Percentiles rank a stretch among this genome's conserved stretches.
Conservation (phyloP, 805 yeast species). For the Kodamaea lidongshanica region DNA sequence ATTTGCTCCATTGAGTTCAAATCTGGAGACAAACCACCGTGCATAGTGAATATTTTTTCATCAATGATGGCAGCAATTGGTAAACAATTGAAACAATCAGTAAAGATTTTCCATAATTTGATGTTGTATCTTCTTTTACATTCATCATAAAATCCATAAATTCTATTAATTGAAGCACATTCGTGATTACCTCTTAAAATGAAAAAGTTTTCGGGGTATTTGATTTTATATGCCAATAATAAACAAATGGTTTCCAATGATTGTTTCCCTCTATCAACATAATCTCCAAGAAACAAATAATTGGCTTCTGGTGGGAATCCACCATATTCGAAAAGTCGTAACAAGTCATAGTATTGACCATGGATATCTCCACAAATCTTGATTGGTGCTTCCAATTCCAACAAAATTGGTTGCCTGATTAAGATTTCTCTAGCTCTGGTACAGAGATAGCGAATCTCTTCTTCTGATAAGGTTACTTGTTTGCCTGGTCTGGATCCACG, state of each 20-base stretch:
- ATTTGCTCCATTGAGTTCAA: slow-evolving; percentile 97
- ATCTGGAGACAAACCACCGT: slow-evolving; percentile 97
- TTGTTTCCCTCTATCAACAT: slow-evolving; percentile 98
- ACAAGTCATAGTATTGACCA: slow-evolving; percentile 94
- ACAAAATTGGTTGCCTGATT: slow-evolving; percentile 92
- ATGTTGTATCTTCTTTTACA: slow-evolving; percentile 97
- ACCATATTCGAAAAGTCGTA: slow-evolving; percentile 94
- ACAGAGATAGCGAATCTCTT: slow-evolving; percentile 90
- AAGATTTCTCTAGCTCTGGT: slow-evolving; percentile 97
- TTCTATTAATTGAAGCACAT: slow-evolving; percentile 96
- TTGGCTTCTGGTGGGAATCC: slow-evolving; percentile 99
- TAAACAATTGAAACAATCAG: slow-evolving; percentile 96
- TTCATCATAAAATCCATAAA: slow-evolving; percentile 97
- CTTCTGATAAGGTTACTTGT: slow-evolving; percentile 89
- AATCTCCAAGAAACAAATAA: slow-evolving; percentile 92
- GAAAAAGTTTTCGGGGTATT: slow-evolving; percentile 96
- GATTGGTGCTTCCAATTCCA: slow-evolving; percentile 96
- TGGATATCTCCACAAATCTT: slow-evolving; percentile 97
- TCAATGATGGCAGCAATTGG: slow-evolving; percentile 98
- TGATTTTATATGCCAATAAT: slow-evolving; percentile 90
- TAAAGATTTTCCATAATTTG: slow-evolving; percentile 97
- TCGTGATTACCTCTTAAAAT: slow-evolving; percentile 97
- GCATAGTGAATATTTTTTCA: slow-evolving; percentile 98
- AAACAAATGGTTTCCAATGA: slow-evolving; percentile 93
- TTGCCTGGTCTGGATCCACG: slow-evolving; percentile 98